Percentiles rank a stretch among this genome's conserved stretches.
phyloP scores from a whole-genome alignment of 495 filamentous ascomycete species.

The Xylaria castorea region DNA sequence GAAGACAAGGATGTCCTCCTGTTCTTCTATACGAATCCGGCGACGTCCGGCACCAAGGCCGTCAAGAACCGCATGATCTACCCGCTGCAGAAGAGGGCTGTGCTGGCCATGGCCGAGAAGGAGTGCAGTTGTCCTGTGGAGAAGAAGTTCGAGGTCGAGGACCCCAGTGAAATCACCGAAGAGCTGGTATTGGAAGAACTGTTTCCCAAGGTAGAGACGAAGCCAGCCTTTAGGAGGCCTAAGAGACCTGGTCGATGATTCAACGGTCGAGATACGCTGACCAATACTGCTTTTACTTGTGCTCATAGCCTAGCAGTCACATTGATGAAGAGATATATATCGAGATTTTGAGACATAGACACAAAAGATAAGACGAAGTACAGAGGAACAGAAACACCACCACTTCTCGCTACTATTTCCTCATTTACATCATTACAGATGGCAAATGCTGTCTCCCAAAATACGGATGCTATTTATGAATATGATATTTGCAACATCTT shows the following conservation, averaged over 20 bases:
- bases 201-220: conserved; percentile 70
- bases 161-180: conserved; percentile 80
- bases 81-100: conserved; percentile 78
- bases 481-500: conserved; percentile 14
- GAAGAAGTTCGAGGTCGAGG: conserved; percentile 71
- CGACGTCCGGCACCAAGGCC: conserved; percentile 64
- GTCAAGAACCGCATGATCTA: conserved; percentile 97
- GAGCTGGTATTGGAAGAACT: conserved; percentile 76
- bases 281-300: neutral
- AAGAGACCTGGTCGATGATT: conserved; percentile 76
- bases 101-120: conserved; percentile 68
- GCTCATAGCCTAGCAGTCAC: neutral
- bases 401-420: neutral
- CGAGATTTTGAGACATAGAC: neutral
- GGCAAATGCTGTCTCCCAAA: conserved; percentile 14
- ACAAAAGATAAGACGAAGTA: neutral
- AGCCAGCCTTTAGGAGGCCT: conserved; percentile 82
- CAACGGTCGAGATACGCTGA: neutral
- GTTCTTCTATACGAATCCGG: conserved; percentile 95
- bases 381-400: neutral
- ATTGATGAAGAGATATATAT: neutral
- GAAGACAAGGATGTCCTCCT: conserved; percentile 69
- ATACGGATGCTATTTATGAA: conserved; percentile 17
- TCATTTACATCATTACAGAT: conserved; percentile 10
- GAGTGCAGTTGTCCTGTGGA: conserved; percentile 74